phyloP scores from a whole-genome alignment of 495 filamentous ascomycete species.

The Cercophora samala region DNA sequence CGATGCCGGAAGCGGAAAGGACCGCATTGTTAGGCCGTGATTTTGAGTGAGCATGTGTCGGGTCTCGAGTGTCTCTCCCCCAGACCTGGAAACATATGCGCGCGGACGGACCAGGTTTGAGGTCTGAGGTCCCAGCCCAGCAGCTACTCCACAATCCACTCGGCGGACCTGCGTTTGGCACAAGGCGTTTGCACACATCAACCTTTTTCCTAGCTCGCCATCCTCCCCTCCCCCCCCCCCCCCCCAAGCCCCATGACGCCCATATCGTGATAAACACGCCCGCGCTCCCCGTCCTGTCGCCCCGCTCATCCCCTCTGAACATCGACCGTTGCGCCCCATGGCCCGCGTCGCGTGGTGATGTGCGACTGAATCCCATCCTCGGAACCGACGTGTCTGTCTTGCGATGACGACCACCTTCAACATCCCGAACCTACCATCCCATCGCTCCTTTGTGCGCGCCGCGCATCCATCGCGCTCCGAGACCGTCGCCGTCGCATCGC shows the following conservation, averaged over 20 bases:
- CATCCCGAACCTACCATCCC: slow-evolving; percentile 10
- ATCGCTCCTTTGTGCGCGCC: slow-evolving; percentile 11
- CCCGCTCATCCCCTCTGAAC: neutral
- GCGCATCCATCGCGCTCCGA: neutral
- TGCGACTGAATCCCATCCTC: slow-evolving; percentile 23
- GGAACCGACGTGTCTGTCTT: slow-evolving; percentile 5
- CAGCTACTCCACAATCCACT: slow-evolving; percentile 17
- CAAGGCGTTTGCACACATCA: slow-evolving; percentile 23
- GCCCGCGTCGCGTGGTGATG: slow-evolving; percentile 19
- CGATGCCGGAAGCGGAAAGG: slow-evolving; percentile 13
- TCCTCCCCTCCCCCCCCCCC: too few species aligned
- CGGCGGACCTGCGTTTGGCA: neutral
- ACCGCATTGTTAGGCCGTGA: slow-evolving; percentile 26
- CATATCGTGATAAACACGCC: slow-evolving; percentile 3
- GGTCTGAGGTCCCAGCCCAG: slow-evolving; percentile 3
- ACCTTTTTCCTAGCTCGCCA: slow-evolving; percentile 24
- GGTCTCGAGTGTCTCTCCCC: slow-evolving; percentile 1
- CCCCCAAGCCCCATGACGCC: slow-evolving; percentile 19
- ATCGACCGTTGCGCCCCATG: neutral
- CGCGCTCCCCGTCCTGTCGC: neutral
- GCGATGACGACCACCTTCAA: slow-evolving; percentile 25
- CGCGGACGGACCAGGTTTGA: neutral
- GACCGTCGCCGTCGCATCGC: neutral
- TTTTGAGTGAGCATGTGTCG: too few species aligned
- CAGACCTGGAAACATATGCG: neutral